Evolutionary conservation across 371 early-diverging fungal species (phyloP).

Genomic region (Saksenaea vasiformis): DNA sequence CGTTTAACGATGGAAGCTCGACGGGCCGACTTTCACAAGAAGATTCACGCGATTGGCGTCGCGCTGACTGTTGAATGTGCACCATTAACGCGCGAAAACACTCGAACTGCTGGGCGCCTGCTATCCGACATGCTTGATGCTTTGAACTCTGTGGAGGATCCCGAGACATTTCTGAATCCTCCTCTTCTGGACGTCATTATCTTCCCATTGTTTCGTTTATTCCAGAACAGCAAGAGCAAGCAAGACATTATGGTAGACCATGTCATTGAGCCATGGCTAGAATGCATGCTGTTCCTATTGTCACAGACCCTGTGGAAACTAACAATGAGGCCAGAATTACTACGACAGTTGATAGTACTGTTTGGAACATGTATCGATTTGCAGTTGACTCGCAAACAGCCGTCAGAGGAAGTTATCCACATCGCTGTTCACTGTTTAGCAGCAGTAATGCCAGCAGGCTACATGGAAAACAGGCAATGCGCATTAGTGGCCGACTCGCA

Average conservation of each 20-base stretch:
- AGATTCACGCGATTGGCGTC: neutral
- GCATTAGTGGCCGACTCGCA: slow-evolving; percentile 1
- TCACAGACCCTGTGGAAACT: slow-evolving; percentile 16
- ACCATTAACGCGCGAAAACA: neutral
- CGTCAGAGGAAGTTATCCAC: slow-evolving; percentile 43
- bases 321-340: slow-evolving; percentile 16
- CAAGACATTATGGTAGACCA: slow-evolving; percentile 11
- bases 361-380: slow-evolving; percentile 24
- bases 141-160: slow-evolving; percentile 8
- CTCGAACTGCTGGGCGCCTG: neutral
- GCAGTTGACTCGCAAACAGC: neutral
- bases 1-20: neutral
- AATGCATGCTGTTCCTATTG: slow-evolving; percentile 28
- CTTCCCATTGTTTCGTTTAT: slow-evolving; percentile 25
- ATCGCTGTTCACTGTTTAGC: slow-evolving; percentile 38
- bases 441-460: slow-evolving; percentile 24
- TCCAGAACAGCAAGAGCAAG: slow-evolving; percentile 9
- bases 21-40: neutral
- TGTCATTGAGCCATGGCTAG: slow-evolving; percentile 26
- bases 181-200: slow-evolving; percentile 24
- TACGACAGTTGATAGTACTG: slow-evolving; percentile 30
- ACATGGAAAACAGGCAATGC: slow-evolving; percentile 13
- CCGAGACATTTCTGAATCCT: slow-evolving; percentile 6
- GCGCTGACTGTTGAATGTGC: neutral
- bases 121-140: neutral